These are phyloP conservation scores for Xylaria digitata DNA, from an alignment of 2,329 filamentous ascomycete genomes.

Conservation along the genomic window DNA sequence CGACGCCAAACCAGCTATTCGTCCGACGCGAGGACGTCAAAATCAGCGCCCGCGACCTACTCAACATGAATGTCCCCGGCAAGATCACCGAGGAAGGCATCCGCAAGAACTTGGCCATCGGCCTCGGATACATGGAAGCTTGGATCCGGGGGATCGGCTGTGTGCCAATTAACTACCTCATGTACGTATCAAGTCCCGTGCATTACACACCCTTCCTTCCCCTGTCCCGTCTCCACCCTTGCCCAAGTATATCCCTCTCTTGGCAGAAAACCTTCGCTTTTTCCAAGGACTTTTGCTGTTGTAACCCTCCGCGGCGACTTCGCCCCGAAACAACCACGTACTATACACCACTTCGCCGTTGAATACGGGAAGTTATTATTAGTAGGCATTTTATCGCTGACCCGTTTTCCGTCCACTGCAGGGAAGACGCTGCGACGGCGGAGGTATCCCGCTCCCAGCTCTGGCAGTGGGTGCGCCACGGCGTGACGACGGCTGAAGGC, in stretches of 20 bases:
- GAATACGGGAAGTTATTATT: neutral
- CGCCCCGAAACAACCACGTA: neutral
- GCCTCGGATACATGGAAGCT: constrained; percentile 97
- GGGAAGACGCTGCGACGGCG: constrained; percentile 94
- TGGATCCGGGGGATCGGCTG: constrained; percentile 96
- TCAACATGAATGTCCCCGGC: constrained; percentile 98
- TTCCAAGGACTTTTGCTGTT: neutral
- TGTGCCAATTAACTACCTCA: constrained; percentile 96
- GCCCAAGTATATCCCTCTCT: constrained; percentile 19
- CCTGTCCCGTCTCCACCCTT: neutral
- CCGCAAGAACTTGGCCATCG: constrained; percentile 97
- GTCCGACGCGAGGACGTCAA: constrained; percentile 88
- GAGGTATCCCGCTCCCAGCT: constrained; percentile 95
- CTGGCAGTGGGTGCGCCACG: constrained; percentile 91
- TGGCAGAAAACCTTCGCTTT: neutral
- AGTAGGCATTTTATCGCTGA: constrained; percentile 9
- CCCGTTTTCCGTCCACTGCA: constrained; percentile 44
- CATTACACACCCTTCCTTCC: constrained; percentile 3
- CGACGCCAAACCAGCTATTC: constrained; percentile 96
- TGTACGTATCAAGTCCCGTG: constrained; percentile 63
- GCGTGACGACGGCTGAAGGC: constrained; percentile 82
- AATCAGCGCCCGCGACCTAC: constrained; percentile 86
- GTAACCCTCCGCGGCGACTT: neutral
- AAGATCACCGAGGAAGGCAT: constrained; percentile 93
- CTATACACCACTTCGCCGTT: neutral